phyloP scores from a whole-genome alignment of 2,329 filamentous ascomycete genomes.

The Byssothecium circinans region DNA sequence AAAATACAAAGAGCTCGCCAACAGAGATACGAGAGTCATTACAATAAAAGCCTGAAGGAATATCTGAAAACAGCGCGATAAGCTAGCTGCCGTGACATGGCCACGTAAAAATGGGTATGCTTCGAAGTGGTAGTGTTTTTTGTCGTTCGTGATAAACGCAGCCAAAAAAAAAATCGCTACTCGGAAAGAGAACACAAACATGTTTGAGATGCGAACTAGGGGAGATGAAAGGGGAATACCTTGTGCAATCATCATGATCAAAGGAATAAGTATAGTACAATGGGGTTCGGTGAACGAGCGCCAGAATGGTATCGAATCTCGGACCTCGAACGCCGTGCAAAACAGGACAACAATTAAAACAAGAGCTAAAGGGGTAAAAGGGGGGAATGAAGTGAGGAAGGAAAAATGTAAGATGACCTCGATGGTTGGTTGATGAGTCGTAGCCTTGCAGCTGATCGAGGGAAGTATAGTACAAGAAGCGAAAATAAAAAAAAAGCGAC shows the following conservation, averaged over 20 bases:
- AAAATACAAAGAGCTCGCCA: background rate
- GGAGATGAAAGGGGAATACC: conserved; percentile 7
- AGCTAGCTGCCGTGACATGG: conserved; percentile 29
- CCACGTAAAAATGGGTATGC: conserved; percentile 20
- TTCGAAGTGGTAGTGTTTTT: too few species aligned
- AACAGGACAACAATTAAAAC: too few species aligned
- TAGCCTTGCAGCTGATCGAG: conserved; percentile 25
- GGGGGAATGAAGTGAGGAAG: conserved; percentile 6
- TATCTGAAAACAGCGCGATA: background rate
- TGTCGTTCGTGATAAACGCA: too few species aligned
- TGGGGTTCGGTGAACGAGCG: conserved; percentile 32
- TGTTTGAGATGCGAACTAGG: too few species aligned
- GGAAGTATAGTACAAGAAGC: conserved; percentile 37
- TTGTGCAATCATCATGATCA: conserved; percentile 11
- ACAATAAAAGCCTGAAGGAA: background rate
- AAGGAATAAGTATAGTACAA: conserved; percentile 36
- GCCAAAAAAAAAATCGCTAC: too few species aligned
- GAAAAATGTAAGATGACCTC: conserved; percentile 16
- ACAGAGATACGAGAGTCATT: conserved; percentile 15
- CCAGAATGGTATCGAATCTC: conserved; percentile 38
- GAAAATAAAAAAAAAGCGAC: too few species aligned
- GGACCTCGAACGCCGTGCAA: conserved; percentile 28
- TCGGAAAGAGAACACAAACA: too few species aligned
- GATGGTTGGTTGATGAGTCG: conserved; percentile 12
- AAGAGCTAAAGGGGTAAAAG: background rate